Evolutionary conservation across 192 early-diverging fungal genomes (phyloP).

Genomic region (Powellomyces hirtus): DNA sequence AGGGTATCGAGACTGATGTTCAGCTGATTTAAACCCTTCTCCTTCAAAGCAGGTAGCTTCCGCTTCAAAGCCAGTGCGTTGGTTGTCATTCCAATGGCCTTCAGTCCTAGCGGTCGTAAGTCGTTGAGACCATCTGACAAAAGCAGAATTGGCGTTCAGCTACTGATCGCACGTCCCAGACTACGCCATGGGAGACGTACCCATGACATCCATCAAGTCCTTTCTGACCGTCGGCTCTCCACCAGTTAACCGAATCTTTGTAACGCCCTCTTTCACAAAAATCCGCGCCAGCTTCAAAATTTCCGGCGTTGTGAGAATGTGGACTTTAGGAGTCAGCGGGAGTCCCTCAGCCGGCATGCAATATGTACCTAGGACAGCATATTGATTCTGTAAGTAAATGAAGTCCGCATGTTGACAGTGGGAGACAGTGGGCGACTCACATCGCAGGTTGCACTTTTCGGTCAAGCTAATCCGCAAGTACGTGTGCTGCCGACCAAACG

Average conservation of each 20-base stretch:
- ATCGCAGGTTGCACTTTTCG: constrained; percentile 93
- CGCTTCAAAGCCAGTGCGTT: constrained; percentile 90
- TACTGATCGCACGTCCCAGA: too few relatives aligned
- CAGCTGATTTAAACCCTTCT: constrained; percentile 77
- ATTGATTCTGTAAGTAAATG: background rate
- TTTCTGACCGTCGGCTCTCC: constrained; percentile 94
- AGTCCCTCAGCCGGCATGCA: constrained; percentile 95
- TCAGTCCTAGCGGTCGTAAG: constrained; percentile 70
- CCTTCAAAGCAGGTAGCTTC: constrained; percentile 69
- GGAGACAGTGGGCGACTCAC: constrained; percentile 43
- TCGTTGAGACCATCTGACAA: constrained; percentile 62
- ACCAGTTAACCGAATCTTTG: constrained; percentile 93
- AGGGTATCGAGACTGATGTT: constrained; percentile 94
- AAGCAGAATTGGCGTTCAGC: too few relatives aligned
- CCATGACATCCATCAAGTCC: constrained; percentile 84
- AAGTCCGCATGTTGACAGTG: too few relatives aligned
- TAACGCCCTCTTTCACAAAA: constrained; percentile 87
- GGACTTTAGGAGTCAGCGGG: constrained; percentile 50
- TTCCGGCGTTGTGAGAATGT: constrained; percentile 78
- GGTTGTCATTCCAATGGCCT: constrained; percentile 86
- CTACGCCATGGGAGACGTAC: constrained; percentile 35
- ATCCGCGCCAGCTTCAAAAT: constrained; percentile 75
- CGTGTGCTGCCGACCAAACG: constrained; percentile 83
- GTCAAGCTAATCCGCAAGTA: constrained; percentile 94
- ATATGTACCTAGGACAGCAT: constrained; percentile 68